Evolutionary conservation across 2,329 filamentous ascomycete species (phyloP), one percentile per base, ranked within the genome.

Genomic region (Graphilbum sp.): DNA sequence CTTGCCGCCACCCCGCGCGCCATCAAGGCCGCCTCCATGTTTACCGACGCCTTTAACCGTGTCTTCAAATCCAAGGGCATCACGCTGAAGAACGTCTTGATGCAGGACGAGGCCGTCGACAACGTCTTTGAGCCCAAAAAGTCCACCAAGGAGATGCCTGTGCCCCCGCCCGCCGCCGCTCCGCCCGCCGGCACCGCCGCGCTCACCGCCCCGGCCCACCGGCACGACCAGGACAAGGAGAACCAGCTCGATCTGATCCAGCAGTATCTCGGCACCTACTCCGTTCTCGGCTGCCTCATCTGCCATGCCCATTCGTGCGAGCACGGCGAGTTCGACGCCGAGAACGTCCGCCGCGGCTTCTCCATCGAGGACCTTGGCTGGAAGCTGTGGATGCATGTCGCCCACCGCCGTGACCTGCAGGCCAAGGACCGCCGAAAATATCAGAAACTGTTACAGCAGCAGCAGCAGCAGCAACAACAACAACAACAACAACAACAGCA

Each of bases 241-340:
- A 57, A 60, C 7, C 43, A 59, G 13, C 35, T 55, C 32, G 49
- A 51, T n/a, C 48, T 46, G 39, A 59, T 64, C 12, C 66, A 70
- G 46, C 58, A 58, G 18, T 60, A 62, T 27, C 49, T 75, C 19
- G 65, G 66, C 35, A 73, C 67, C 2, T 72, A 73, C 47, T 62
- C 63, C 24, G 59, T 69, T 10, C 58, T 75, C 15, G 67, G 66
- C 12, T 75, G 71, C 46, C 53, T 72, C n/a, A 64, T 73, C 37
- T 75, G 71, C 52, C 69, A 63, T 47, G 67, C 67, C 36, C 66
- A 74, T 49, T 72, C 69, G 12, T 75, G 71, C 42, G 71, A 75
- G 47, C 71, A 75, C 44, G 71, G 70, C 34, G 69, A 73, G 38
- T 73, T 72, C 37, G 66, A 70, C 39, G 51, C 54, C 7, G 64